Evolutionary conservation across 371 early-diverging fungal genomes (phyloP).

Genomic region (Zopfochytrium polystomum): DNA sequence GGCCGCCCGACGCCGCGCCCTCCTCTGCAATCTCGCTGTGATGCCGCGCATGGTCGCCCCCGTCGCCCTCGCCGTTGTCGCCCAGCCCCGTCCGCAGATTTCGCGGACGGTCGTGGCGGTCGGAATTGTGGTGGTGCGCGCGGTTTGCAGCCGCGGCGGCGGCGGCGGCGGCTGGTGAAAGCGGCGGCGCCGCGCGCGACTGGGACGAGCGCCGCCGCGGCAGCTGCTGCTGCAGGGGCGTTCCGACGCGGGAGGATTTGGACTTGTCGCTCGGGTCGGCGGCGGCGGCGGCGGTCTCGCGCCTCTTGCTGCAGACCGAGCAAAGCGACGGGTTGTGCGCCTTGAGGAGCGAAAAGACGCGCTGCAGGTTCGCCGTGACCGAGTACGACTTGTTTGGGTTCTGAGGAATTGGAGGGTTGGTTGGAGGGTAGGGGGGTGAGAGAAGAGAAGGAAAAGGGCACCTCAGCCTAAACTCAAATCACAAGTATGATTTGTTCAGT

Average conservation of each 20-base stretch:
- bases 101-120: conserved; percentile 1
- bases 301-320: conserved; percentile 40
- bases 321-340: conserved; percentile 50
- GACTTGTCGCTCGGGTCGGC: not conserved
- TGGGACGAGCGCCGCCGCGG: not conserved
- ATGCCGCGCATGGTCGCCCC: conserved; percentile 20
- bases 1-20: conserved; percentile 9
- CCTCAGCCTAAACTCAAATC: no score
- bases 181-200: not conserved
- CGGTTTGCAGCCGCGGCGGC: not conserved
- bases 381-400: conserved; percentile 49
- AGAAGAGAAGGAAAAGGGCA: not conserved
- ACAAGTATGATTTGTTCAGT: conserved; percentile 4
- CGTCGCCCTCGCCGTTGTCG: not conserved
- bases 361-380: conserved; percentile 52
- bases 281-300: no score
- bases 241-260: not conserved
- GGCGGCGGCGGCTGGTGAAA: not conserved
- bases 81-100: not conserved
- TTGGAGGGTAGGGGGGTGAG: not conserved
- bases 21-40: conserved; percentile 19
- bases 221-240: not conserved
- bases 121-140: not conserved
- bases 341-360: conserved; percentile 50
- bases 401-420: conserved; percentile 11